These are phyloP conservation scores for Endocalyx cinctus DNA, from an alignment of 2,329 filamentous ascomycete species.

Conservation along the genomic window DNA sequence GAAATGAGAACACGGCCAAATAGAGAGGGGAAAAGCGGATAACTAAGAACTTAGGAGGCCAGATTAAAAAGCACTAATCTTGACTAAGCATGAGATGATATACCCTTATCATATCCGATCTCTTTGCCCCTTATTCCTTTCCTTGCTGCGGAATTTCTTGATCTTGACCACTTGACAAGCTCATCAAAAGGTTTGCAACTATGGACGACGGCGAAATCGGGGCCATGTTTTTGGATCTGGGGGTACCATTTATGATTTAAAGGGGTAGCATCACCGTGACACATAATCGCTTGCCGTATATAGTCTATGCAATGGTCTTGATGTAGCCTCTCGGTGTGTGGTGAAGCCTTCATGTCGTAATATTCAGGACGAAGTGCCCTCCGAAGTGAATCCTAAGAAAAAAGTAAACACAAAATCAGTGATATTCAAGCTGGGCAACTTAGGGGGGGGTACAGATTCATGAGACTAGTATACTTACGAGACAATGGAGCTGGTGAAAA, in stretches of 20 bases:
- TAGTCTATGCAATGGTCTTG: slow-evolving; percentile 2
- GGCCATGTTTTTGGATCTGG: background rate
- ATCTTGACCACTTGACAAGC: background rate
- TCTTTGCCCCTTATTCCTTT: background rate
- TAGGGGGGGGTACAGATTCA: background rate
- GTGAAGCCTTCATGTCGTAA: slow-evolving; percentile 2
- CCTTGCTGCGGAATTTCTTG: background rate
- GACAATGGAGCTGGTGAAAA: slow-evolving; percentile 3
- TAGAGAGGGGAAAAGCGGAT: too few species aligned
- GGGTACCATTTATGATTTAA: background rate
- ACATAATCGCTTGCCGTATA: slow-evolving; percentile 1
- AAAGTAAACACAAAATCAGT: background rate
- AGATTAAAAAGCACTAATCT: too few species aligned
- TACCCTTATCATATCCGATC: background rate
- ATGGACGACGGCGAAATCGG: background rate
- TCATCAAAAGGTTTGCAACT: background rate
- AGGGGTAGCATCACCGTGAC: background rate
- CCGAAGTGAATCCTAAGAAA: slow-evolving; percentile 1
- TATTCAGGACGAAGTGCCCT: slow-evolving; percentile 1
- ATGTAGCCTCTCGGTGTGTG: slow-evolving; percentile 1
- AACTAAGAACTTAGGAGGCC: too few species aligned
- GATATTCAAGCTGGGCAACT: background rate
- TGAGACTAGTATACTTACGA: too few species aligned
- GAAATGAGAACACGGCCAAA: too few species aligned
- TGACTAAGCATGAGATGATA: too few species aligned